Base-by-base conservation (phyloP, 805 yeast species). In the Suhomyces faveliae region DNA sequence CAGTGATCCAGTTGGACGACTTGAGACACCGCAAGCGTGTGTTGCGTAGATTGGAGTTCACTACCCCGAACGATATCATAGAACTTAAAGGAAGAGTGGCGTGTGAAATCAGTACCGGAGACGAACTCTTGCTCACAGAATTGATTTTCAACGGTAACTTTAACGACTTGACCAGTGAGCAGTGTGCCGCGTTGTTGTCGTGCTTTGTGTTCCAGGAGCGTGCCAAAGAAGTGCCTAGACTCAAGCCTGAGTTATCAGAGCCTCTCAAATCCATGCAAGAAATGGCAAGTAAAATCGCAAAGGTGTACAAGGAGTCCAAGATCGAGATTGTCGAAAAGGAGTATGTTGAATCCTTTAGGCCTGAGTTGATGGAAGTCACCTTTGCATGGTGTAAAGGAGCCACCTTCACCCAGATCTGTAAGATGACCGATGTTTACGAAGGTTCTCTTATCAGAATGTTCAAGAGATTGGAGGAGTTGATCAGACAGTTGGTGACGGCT, bases 401-500 rank as follows among this genome's bases (percentile, higher is more conserved):
- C 5, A 74, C 94, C 0, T 94, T 94, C 67, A 92, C 97, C 0
- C 97, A 92, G 64, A 92, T 94, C 53, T 92, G 98, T 73, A 92
- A 92, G 67, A 90, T 94, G 97, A 94, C 99, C 0, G 99, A 94
- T 63, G 98, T 94, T 39, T 94, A 92, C 58, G 99, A 94, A 72
- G 99, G 99, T 37, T 86, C 96, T 19, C 77, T 94, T 62, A 92
- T 94, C 55, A 83, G 99, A 64, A 87, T 89, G 83, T 94, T 94
- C 74, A 86, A 94, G 67, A 79, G 99, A 62, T 74, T 94, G 47
- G 99, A 94, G 67, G 99, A 94, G 65, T 78, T 94, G 76, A 73
- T 94, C 48, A 82, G 92, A 60, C 99, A 94, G 66, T 77, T 94
- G 80, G 83, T 84, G 40, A 84, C 80, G 56, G 98, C 97, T 11